Evolutionary conservation across 2,329 filamentous ascomycete genomes (phyloP).

Genomic region (Epichloe uncinata): DNA sequence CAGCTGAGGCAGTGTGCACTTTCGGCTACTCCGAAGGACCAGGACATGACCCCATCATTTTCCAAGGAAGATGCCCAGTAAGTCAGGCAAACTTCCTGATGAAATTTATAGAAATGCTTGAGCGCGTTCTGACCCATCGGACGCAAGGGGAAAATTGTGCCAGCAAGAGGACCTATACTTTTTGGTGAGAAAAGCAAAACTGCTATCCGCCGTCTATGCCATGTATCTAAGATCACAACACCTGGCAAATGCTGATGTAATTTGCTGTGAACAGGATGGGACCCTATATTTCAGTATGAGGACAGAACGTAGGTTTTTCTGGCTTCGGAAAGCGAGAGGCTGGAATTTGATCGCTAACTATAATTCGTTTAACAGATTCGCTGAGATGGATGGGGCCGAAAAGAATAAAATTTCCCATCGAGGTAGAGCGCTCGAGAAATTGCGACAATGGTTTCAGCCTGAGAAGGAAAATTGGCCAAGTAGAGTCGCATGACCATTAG

Average conservation of each 20-base stretch:
- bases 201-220: not conserved
- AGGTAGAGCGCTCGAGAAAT: conserved; percentile 70
- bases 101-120: not conserved
- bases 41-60: conserved; percentile 69
- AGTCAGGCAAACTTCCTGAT: conserved; percentile 13
- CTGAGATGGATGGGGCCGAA: conserved; percentile 79
- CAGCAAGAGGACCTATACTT: conserved; percentile 60
- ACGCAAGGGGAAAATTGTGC: conserved; percentile 62
- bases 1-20: conserved; percentile 85
- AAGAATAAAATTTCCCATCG: conserved; percentile 95
- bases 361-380: conserved; percentile 41
- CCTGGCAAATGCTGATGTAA: not conserved
- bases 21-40: conserved; percentile 87
- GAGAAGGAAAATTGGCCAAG: not conserved
- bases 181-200: conserved; percentile 52
- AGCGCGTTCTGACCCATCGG: not conserved
- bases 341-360: not conserved
- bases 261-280: conserved; percentile 59
- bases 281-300: conserved; percentile 88
- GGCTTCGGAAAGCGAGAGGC: not conserved
- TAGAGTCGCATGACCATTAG: not conserved
- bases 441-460: conserved; percentile 59
- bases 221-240: not conserved
- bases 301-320: conserved; percentile 54
- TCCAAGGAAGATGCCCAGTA: conserved; percentile 80